Percentiles rank a stretch among this genome's conserved stretches.
Conservation (phyloP, 345 rosid species). For the Pistacia integerrima region DNA sequence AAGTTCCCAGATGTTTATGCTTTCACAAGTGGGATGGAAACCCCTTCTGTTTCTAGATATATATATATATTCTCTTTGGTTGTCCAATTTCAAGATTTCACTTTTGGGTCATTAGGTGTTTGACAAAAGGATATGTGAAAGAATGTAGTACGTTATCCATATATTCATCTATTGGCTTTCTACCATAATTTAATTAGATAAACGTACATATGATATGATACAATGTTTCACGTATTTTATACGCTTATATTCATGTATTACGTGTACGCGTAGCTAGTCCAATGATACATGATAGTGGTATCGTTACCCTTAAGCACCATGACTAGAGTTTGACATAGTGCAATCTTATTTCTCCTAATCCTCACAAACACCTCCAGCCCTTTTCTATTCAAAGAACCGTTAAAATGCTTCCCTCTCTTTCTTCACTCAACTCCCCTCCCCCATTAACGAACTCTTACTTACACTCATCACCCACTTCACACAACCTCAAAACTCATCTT, state of each 20-base stretch:
- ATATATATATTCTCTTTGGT: neutral
- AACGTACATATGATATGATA: too few relatives aligned
- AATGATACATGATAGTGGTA: too few relatives aligned
- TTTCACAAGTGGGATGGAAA: neutral
- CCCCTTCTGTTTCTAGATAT: neutral
- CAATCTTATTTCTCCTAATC: neutral
- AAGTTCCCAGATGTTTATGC: neutral
- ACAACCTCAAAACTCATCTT: neutral
- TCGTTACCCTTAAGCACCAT: too few relatives aligned
- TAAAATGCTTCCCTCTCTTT: constrained; percentile 8
- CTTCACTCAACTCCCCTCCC: neutral
- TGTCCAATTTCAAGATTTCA: neutral
- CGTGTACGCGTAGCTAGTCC: too few relatives aligned
- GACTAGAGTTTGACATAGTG: too few relatives aligned
- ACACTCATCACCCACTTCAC: neutral
- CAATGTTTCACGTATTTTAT: too few relatives aligned
- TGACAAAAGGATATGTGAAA: too few relatives aligned
- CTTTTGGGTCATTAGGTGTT: too few relatives aligned
- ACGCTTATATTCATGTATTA: too few relatives aligned
- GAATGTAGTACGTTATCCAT: too few relatives aligned
- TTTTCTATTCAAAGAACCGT: neutral
- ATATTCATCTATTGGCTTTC: too few relatives aligned
- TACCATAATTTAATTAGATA: too few relatives aligned
- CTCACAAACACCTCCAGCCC: neutral
- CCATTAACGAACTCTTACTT: neutral